Conservation (phyloP, 2,329 filamentous ascomycete genomes). For the Chaetomiaceae sp. region DNA sequence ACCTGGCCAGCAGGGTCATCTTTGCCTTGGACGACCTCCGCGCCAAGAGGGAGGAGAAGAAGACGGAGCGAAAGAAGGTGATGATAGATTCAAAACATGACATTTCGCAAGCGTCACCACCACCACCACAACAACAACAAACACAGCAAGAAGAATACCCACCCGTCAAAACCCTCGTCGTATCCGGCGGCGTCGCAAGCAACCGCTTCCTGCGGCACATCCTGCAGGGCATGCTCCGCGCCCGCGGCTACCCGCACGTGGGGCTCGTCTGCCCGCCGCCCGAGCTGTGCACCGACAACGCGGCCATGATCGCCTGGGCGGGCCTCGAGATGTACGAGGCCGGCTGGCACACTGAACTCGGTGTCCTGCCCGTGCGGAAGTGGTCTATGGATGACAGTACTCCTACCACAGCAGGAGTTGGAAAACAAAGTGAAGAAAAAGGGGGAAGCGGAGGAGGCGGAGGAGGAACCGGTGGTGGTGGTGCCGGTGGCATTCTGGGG, state of each 20-base stretch:
- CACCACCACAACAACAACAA: background rate
- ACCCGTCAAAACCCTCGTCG: conserved; percentile 62
- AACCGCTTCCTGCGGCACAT: conserved; percentile 75
- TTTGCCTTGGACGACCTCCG: conserved; percentile 51
- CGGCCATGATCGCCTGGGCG: conserved; percentile 95
- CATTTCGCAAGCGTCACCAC: background rate
- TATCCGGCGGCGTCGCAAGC: conserved; percentile 86
- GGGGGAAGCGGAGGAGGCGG: conserved; percentile 25
- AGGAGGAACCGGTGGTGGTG: conserved; percentile 35
- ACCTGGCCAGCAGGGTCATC: conserved; percentile 71
- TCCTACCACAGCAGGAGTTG: conserved; percentile 31
- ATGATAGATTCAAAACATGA: too few species aligned
- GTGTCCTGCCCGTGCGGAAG: conserved; percentile 56
- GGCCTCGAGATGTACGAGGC: conserved; percentile 86
- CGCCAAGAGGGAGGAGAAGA: background rate
- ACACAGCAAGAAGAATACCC: background rate
- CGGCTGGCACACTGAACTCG: conserved; percentile 63
- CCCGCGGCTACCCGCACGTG: conserved; percentile 56
- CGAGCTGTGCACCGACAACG: conserved; percentile 85
- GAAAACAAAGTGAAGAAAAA: conserved; percentile 45
- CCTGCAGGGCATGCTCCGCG: conserved; percentile 50
- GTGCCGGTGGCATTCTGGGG: conserved; percentile 31
- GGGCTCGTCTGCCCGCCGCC: conserved; percentile 69
- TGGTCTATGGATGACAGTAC: conserved; percentile 66
- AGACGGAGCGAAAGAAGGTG: background rate